A percentile compares a stretch with the other conserved stretches of the same genome.
These are phyloP conservation scores for Platismatia glauca DNA, from an alignment of 495 filamentous ascomycete species.

Conservation along the genomic window DNA sequence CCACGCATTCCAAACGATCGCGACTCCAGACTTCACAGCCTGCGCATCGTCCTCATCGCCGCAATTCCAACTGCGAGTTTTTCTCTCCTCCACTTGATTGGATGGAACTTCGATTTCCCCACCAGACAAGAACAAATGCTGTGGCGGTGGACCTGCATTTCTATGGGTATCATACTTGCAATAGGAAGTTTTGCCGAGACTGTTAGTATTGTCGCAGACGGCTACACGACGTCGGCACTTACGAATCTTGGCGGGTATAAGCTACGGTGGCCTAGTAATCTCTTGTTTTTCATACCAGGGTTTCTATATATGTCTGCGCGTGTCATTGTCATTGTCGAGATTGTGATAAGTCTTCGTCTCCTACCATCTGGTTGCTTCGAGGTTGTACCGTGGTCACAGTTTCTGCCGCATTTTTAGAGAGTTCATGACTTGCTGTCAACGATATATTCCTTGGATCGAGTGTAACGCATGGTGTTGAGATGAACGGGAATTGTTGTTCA, in stretches of 20 bases:
- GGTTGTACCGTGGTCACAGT: slow-evolving; percentile 20
- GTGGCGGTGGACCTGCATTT: slow-evolving; percentile 25
- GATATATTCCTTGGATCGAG: not conserved
- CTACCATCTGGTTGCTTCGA: slow-evolving; percentile 19
- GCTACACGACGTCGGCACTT: slow-evolving; percentile 14
- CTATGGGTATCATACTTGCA: slow-evolving; percentile 10
- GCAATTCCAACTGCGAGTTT: slow-evolving; percentile 20
- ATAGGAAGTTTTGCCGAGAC: slow-evolving; percentile 11
- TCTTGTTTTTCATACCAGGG: slow-evolving; percentile 21
- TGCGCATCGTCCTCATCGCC: slow-evolving; percentile 15
- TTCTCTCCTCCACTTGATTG: slow-evolving; percentile 28
- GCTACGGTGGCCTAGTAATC: slow-evolving; percentile 18
- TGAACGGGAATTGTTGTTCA: not conserved
- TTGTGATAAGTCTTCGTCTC: slow-evolving; percentile 17
- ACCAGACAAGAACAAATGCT: slow-evolving; percentile 27
- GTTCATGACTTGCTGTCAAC: not conserved
- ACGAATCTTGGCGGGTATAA: slow-evolving; percentile 18
- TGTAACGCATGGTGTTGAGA: not conserved
- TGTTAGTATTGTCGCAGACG: slow-evolving; percentile 5
- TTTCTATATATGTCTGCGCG: slow-evolving; percentile 18
- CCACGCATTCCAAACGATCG: slow-evolving; percentile 27
- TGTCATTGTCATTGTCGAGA: slow-evolving; percentile 17
- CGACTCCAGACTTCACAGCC: slow-evolving; percentile 7
- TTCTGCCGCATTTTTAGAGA: slow-evolving; percentile 21
- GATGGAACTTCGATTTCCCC: slow-evolving; percentile 36